These are phyloP conservation scores for Haplographium delicatum DNA, from an alignment of 495 filamentous ascomycete species.

Conservation along the genomic window DNA sequence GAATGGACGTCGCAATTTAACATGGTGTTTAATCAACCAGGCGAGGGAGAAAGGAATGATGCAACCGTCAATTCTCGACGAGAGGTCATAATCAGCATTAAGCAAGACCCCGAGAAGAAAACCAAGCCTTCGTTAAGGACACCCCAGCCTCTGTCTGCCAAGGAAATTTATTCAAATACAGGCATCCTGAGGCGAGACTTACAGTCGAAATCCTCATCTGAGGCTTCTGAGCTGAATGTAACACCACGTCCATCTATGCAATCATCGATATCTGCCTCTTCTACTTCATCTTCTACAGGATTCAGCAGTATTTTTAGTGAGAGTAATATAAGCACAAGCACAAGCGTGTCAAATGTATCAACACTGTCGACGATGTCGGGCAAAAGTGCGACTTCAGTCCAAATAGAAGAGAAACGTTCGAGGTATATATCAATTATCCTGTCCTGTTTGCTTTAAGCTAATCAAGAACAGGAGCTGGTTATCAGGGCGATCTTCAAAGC, in stretches of 20 bases:
- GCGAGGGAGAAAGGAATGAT: background rate
- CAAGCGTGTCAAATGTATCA: too few species aligned
- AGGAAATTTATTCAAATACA: background rate
- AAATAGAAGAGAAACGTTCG: too few species aligned
- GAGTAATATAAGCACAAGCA: too few species aligned
- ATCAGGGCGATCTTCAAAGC: too few species aligned
- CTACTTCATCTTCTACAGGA: constrained; percentile 1
- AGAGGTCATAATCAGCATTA: constrained; percentile 4
- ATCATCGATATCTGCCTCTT: constrained; percentile 4
- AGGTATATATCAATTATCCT: too few species aligned
- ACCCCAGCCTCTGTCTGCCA: background rate
- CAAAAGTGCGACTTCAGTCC: too few species aligned
- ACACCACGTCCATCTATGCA: background rate
- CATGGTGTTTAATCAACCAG: constrained; percentile 10
- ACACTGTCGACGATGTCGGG: too few species aligned
- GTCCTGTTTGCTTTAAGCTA: too few species aligned
- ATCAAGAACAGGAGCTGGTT: too few species aligned
- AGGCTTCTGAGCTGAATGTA: constrained; percentile 1
- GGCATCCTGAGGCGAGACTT: constrained; percentile 1
- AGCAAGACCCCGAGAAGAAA: background rate
- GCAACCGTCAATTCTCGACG: too few species aligned
- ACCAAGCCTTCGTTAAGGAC: background rate
- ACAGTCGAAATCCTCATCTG: too few species aligned
- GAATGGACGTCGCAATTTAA: constrained; percentile 6
- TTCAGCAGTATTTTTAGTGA: too few species aligned